Evolutionary conservation across 2,329 filamentous ascomycete genomes (phyloP).

Genomic region (Trichophyton mentagrophytes): DNA sequence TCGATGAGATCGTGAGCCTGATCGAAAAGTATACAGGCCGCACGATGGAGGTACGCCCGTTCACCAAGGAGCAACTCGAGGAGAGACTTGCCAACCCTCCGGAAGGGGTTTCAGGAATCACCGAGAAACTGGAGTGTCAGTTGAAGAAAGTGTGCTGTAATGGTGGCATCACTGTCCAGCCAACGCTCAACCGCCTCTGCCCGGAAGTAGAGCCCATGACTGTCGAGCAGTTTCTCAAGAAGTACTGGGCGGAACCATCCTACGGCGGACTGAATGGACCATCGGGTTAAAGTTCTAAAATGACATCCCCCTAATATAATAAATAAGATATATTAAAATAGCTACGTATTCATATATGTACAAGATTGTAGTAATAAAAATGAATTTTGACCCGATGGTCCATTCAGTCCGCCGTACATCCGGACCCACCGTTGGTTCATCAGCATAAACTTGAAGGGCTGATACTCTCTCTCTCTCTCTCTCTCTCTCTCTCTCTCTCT

Average conservation of each 20-base stretch:
- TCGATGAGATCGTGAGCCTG: constrained; percentile 18
- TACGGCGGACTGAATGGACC: too few relatives aligned
- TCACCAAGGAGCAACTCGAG: background rate
- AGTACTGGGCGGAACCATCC: constrained; percentile 7
- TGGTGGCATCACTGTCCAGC: constrained; percentile 1
- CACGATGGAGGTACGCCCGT: constrained; percentile 1
- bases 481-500: too few relatives aligned
- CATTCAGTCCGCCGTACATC: background rate
- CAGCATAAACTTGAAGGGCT: background rate
- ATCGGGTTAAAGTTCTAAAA: too few relatives aligned
- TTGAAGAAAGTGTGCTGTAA: constrained; percentile 5
- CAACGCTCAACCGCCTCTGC: constrained; percentile 9
- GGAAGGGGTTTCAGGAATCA: background rate
- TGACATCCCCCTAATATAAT: too few relatives aligned
- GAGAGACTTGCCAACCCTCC: background rate
- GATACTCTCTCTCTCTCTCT: too few relatives aligned
- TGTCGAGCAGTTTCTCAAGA: constrained; percentile 6
- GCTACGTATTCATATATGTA: too few relatives aligned
- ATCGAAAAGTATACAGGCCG: constrained; percentile 15
- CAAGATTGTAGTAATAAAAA: too few relatives aligned
- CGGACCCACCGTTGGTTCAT: background rate
- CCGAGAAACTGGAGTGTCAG: constrained; percentile 5
- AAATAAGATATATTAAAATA: too few relatives aligned
- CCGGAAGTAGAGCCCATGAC: constrained; percentile 8
- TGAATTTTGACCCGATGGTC: too few relatives aligned